Evolutionary conservation across 768 basidiomycete species (phyloP), one percentile per base, ranked within the genome.

Genomic region (Agaricus sinodeliciosus): DNA sequence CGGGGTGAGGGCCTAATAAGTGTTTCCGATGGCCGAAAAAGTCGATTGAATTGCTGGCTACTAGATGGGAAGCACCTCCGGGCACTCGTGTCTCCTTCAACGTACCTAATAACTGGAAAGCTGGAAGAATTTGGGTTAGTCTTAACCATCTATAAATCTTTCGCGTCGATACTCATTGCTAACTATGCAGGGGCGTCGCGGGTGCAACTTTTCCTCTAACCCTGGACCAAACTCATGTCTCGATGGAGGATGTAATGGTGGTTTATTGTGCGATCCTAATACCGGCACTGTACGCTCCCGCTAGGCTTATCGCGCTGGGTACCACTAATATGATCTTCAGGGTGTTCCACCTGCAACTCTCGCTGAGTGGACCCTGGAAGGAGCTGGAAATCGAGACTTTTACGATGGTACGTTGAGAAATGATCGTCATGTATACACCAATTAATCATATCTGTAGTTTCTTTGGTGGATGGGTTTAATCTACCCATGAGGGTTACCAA

Each of bases 161-260:
- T 9, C 41, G 11, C 16, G 13, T 26, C 47, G 11, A 15, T 26
- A 22, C 54, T 49, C 3, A 44, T 18, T 26, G 11, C 43, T 22
- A 22, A 22, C 22, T 7, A 9, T 34, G 1, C 9, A 85, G 87
- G 84, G 68, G 43, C 76, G 84, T 25, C 77, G 80, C 16, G 65
- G 84, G 60, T 87, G 86, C 57, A 68, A 85, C 65, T 87, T 87
- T 60, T 68, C 65, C 48, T 67, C 57, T 39, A 73, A 75, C 59
- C 73, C 72, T 37, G 75, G 76, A n/a, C 80, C 76, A 19, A 81
- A 74, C 57, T 80, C 81, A 12, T 88, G 85, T 57, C 57, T 80
- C 16, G 72, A 74, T 51, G 86, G 85, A 37, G 83, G 83, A 44
- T 87, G 85, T 61, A 83, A 81, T 54, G 85, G 86, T 13, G 86